Evolutionary conservation across 2,329 filamentous ascomycete species (phyloP), one percentile per base, ranked within the genome.

Genomic region (Cercospora citrullina): DNA sequence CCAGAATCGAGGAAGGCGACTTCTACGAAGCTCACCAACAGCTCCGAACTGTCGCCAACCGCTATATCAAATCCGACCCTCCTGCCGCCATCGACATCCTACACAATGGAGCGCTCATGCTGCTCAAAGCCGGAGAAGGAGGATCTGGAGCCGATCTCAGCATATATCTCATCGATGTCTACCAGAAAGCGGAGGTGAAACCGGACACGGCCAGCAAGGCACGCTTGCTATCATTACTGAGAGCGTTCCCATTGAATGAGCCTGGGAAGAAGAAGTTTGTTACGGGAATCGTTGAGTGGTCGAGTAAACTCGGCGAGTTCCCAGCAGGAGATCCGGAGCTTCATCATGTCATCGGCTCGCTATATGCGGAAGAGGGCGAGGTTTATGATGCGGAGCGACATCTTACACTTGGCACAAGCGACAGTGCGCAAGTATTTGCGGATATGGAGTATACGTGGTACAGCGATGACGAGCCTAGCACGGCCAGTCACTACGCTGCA

Each of bases 1-100:
- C 51, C 55, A 92, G 93, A 81, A 97, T 97, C 80, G 85, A 88
- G 73, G 93, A 96, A 80, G 94, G 94, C 76, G 90, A 95, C 79
- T 97, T 89, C 86, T 99, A 99, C 84, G 95, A 99, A 86, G 95
- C 95, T 67, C 94, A 98, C 82, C 95, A 99, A 81, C 95, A 99
- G 84, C 92, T 97, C 73, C 93, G 95, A 71, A 94, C 97, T 64
- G 94, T 97, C 74, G 94, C 94, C 69, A 91, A 93, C 45, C 93
- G 96, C 67, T 96, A 99, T 83, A 89, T 94, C 79, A 98, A 98
- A 83, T 86, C 90, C 53, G 94, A 94, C 85, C 97, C 91, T 87
- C 80, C 86, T 73, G 90, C 93, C 12, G 95, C 96, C 59, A 90
- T 93, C 78, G 92, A 97, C 73, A 91, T 98, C 72, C 87, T 99